Evolutionary conservation across 2,329 filamentous ascomycete genomes (phyloP).

Genomic region (Atkinsonella hypoxylon): DNA sequence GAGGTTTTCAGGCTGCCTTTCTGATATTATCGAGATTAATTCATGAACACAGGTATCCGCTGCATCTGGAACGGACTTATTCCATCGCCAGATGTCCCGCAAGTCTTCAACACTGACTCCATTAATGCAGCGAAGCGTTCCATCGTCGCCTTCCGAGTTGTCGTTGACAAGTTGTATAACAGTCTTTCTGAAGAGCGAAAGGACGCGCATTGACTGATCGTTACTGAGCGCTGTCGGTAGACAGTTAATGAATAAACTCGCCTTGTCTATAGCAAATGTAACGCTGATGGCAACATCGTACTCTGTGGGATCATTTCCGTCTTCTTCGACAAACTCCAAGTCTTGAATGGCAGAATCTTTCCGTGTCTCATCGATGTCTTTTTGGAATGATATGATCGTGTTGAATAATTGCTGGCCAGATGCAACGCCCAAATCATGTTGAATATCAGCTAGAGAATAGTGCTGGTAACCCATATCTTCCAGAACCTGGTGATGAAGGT

Average conservation of each 20-base stretch:
- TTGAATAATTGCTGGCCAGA: conserved; percentile 18
- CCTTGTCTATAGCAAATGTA: not conserved
- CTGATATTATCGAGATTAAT: not conserved
- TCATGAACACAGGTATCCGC: not conserved
- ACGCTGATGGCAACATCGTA: conserved; percentile 16
- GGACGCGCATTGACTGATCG: not conserved
- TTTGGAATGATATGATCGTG: conserved; percentile 21
- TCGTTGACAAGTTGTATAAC: not conserved
- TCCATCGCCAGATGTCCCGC: conserved; percentile 4
- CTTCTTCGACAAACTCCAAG: conserved; percentile 2
- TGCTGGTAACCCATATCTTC: conserved; percentile 34
- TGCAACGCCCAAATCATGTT: conserved; percentile 18
- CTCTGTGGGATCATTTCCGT: conserved; percentile 14
- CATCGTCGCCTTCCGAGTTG: not conserved
- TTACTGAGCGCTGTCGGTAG: conserved; percentile 1
- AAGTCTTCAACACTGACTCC: not conserved
- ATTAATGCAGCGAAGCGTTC: not conserved
- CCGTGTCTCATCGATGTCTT: conserved; percentile 1
- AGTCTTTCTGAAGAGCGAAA: not conserved
- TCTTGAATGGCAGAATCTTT: not conserved
- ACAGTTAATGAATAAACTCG: conserved; percentile 1
- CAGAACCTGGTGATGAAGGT: conserved; percentile 32
- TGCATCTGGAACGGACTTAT: not conserved
- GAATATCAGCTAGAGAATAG: conserved; percentile 35
- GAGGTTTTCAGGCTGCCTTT: not conserved